phyloP scores from a whole-genome alignment of 805 yeast species.

The Candida caryicola region DNA sequence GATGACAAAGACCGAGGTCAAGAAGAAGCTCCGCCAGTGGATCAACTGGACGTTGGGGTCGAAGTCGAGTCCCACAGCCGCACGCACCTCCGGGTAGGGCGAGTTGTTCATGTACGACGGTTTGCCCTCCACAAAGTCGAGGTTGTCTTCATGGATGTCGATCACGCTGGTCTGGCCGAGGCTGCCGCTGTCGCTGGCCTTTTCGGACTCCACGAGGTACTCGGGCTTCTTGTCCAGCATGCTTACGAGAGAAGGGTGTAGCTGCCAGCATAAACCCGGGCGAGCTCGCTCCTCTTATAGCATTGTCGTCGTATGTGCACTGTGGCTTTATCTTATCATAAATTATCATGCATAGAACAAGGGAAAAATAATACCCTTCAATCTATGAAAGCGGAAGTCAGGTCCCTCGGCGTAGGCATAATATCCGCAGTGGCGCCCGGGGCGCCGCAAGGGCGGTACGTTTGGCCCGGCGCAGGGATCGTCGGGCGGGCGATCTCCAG shows the following conservation, averaged over 20 bases:
- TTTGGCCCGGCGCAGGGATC: no score
- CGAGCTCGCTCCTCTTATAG: no score
- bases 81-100: constrained; percentile 24
- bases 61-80: constrained; percentile 18
- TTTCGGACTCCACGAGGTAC: constrained; percentile 3
- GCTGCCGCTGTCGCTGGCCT: constrained; percentile 7
- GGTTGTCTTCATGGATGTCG: constrained; percentile 10
- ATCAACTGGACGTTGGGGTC: constrained; percentile 16
- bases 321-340: background rate
- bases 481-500: no score
- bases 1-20: constrained; percentile 18
- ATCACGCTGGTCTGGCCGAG: constrained; percentile 13
- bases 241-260: no score
- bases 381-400: background rate
- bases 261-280: no score
- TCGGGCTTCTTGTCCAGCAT: constrained; percentile 5
- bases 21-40: constrained; percentile 22
- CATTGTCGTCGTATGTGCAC: no score
- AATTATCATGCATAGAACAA: background rate
- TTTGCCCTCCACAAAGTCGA: constrained; percentile 13
- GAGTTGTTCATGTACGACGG: constrained; percentile 14
- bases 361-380: background rate
- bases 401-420: background rate
- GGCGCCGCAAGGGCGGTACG: no score
- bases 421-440: no score